phyloP scores from a whole-genome alignment of 768 basidiomycete species.

The Multifurca ochricompacta region DNA sequence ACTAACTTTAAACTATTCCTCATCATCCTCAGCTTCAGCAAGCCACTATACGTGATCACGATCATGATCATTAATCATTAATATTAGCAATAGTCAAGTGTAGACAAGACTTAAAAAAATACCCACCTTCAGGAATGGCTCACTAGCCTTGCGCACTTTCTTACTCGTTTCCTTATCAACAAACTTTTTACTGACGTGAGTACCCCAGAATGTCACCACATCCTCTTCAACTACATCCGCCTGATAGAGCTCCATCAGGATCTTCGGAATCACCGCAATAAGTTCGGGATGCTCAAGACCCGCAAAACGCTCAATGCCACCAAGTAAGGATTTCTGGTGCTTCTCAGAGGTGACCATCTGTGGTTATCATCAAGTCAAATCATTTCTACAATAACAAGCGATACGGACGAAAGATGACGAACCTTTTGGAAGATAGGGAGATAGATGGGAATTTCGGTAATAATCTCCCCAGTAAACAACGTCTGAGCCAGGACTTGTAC shows the following conservation, averaged over 20 bases:
- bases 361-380: not conserved
- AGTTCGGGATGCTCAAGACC: conserved; percentile 71
- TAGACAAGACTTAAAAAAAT: not conserved
- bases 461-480: conserved; percentile 69
- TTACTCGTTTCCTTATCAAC: conserved; percentile 93
- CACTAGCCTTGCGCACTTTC: conserved; percentile 91
- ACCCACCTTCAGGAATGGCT: conserved; percentile 86
- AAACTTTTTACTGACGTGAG: conserved; percentile 94
- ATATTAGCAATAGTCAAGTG: not conserved
- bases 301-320: conserved; percentile 83
- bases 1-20: conserved; percentile 40
- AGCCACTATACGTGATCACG: conserved; percentile 80
- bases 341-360: conserved; percentile 90
- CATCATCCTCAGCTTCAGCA: conserved; percentile 79
- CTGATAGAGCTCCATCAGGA: conserved; percentile 93
- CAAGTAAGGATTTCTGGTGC: conserved; percentile 89
- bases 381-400: conserved; percentile 7
- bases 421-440: conserved; percentile 73
- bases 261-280: conserved; percentile 69
- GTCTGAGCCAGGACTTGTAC: conserved; percentile 76
- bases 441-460: conserved; percentile 57
- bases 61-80: conserved; percentile 7
- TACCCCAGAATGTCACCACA: conserved; percentile 85
- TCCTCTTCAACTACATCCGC: conserved; percentile 89
- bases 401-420: no score